Evolutionary conservation across 2,329 filamentous ascomycete species (phyloP).

Genomic region (Ophidiomyces ophidiicola): DNA sequence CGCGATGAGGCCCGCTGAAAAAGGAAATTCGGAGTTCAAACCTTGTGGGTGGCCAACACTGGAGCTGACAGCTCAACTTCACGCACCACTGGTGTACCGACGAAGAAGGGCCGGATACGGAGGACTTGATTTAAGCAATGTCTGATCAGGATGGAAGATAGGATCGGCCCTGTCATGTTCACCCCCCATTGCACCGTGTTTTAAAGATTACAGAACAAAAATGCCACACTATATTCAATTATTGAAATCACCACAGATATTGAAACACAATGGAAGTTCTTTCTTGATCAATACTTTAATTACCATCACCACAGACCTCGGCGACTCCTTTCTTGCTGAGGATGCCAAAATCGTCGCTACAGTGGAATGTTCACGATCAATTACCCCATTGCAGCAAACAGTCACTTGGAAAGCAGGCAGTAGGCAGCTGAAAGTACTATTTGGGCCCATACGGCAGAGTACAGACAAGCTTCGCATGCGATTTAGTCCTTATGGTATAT

Average conservation of each 20-base stretch:
- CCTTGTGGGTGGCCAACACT: too few species aligned
- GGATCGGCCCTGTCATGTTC: not conserved
- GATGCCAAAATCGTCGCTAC: constrained; percentile 35
- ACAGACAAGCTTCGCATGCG: constrained; percentile 2
- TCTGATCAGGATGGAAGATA: too few species aligned
- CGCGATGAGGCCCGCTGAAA: too few species aligned
- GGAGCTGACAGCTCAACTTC: too few species aligned
- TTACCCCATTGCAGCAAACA: constrained; percentile 17
- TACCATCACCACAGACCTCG: constrained; percentile 57
- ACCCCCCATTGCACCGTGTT: not conserved
- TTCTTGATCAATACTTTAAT: constrained; percentile 41
- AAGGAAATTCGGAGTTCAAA: too few species aligned
- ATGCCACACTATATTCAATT: constrained; percentile 56
- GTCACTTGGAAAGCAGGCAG: constrained; percentile 36
- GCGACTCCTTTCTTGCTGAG: constrained; percentile 49
- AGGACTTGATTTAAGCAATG: too few species aligned
- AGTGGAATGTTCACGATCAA: constrained; percentile 19
- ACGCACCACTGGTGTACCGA: too few species aligned
- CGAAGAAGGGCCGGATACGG: too few species aligned
- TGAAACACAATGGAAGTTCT: constrained; percentile 24
- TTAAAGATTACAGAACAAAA: not conserved
- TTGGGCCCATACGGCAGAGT: constrained; percentile 21
- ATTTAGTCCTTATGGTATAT: constrained; percentile 5
- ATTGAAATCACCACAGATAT: constrained; percentile 47
- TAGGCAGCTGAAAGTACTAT: constrained; percentile 33